Base-by-base conservation (phyloP, 768 basidiomycete species). In the Hericium coralloides region DNA sequence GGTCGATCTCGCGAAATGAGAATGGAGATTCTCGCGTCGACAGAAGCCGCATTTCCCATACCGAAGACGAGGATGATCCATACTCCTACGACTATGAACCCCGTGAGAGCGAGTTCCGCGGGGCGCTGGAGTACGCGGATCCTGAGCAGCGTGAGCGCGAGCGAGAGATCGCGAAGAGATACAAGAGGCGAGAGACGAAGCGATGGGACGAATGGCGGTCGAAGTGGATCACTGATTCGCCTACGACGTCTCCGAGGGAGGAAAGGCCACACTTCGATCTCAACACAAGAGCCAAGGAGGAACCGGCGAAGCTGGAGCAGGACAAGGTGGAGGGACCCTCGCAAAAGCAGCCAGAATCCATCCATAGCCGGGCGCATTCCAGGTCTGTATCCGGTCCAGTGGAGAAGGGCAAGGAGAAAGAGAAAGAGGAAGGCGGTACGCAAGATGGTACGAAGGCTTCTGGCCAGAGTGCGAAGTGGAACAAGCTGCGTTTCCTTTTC, bases 401-500 rank as follows among this genome's bases (percentile, higher is more conserved):
- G 49, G 41, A 53, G 17, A 25, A 49, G 50, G 57, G 39, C n/a
- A 60, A 63, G 26, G 55, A 57, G 26, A 59, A 58, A 12, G 43
- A 58, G 22, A 60, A 59, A 14, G 41, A 23, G 12, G 59, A 58
- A 41, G 56, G 45, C 9, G 57, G 57, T 8, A 55, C 50, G 1
- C 51, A 58, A 38, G 66, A 65, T 4, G 65, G 39, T 38, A 65
- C 64, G 15, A 64, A 58, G 52, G 58, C 53, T n/a, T n/a, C n/a
- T 57, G 64, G 26, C 61, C 70, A 26, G 74, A 72, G 22, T 67
- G 41, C 63, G 3, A 81, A 75, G 59, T 92, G 89, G 89, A 71
- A 74, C 41, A 79, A 79, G 52, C 68, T 92, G 26, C 84, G 84
- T 37, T 81, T 85, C 12, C 70, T 90, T 37, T 64, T 92, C 14